A percentile compares a stretch with the other conserved stretches of the same genome.
phyloP scores from a whole-genome alignment of 2,329 filamentous ascomycete genomes.

The Blastomyces parvus region DNA sequence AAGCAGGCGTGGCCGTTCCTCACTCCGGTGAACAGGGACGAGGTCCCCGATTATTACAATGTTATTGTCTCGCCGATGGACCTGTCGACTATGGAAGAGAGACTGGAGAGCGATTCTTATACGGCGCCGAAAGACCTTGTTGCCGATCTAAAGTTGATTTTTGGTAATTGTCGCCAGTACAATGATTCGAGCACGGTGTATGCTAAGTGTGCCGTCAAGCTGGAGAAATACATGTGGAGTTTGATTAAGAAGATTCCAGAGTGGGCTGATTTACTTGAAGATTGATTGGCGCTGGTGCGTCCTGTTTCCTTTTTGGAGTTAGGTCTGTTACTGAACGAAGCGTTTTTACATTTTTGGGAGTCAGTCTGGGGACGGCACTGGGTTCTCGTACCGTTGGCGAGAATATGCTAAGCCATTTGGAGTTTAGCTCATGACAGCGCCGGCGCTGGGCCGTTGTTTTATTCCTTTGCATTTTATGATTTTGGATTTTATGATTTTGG shows the following conservation, averaged over 20 bases:
- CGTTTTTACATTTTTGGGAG: no score
- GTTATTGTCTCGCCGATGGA: conserved; percentile 90
- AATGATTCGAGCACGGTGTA: conserved; percentile 81
- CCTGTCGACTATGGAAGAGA: conserved; percentile 73
- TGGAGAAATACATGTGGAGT: conserved; percentile 78
- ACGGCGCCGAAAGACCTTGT: conserved; percentile 72
- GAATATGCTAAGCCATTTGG: no score
- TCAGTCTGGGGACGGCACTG: no score
- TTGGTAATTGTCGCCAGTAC: conserved; percentile 79
- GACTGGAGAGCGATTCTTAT: conserved; percentile 79
- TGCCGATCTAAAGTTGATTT: conserved; percentile 66
- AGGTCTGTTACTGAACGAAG: no score
- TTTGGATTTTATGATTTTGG: no score
- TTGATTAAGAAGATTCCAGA: conserved; percentile 72
- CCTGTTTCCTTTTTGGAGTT: no score
- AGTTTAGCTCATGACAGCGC: no score
- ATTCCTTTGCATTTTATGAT: no score
- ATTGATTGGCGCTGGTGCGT: not conserved
- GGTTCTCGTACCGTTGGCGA: no score
- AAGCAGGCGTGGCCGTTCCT: conserved; percentile 77
- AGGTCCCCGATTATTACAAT: conserved; percentile 83
- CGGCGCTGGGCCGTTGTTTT: no score
- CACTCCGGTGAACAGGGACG: conserved; percentile 72
- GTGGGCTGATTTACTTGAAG: conserved; percentile 44
- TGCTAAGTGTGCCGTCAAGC: conserved; percentile 71